Conservation (phyloP, 2,329 filamentous ascomycete genomes). For the Fusarium sp. region DNA sequence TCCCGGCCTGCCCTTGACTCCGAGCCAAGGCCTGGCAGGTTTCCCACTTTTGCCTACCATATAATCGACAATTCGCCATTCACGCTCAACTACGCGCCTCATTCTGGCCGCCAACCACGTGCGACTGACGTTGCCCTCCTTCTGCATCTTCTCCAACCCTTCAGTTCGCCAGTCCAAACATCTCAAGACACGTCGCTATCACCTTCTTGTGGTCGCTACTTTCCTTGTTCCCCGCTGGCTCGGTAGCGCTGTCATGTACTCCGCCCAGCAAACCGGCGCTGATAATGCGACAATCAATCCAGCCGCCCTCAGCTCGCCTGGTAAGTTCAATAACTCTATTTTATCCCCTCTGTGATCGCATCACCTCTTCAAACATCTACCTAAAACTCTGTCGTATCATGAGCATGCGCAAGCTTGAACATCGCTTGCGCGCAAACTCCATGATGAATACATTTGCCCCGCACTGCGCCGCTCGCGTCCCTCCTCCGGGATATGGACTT, state of each 20-base stretch:
- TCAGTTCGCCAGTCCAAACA: conserved; percentile 63
- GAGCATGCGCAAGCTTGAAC: background rate
- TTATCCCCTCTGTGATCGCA: conserved; percentile 31
- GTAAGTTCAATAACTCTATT: conserved; percentile 62
- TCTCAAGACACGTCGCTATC: conserved; percentile 72
- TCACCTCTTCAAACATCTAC: conserved; percentile 23
- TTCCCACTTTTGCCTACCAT: conserved; percentile 40
- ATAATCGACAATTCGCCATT: conserved; percentile 45
- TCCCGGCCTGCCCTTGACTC: conserved; percentile 34
- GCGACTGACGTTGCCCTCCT: conserved; percentile 60
- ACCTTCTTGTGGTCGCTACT: conserved; percentile 48
- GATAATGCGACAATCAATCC: conserved; percentile 92
- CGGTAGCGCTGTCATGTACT: conserved; percentile 53
- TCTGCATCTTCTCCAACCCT: conserved; percentile 55
- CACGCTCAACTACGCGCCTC: conserved; percentile 43
- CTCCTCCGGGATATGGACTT: conserved; percentile 2
- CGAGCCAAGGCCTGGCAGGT: conserved; percentile 37
- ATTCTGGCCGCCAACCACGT: conserved; percentile 62
- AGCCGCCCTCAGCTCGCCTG: conserved; percentile 82
- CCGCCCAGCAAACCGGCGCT: conserved; percentile 73
- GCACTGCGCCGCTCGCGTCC: conserved; percentile 15
- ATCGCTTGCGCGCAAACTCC: conserved; percentile 22
- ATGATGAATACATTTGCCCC: conserved; percentile 37
- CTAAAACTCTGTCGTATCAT: conserved; percentile 8
- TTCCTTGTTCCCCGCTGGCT: conserved; percentile 41